Base-by-base conservation (phyloP, 345 rosid species). In the Bruguiera parviflora region DNA sequence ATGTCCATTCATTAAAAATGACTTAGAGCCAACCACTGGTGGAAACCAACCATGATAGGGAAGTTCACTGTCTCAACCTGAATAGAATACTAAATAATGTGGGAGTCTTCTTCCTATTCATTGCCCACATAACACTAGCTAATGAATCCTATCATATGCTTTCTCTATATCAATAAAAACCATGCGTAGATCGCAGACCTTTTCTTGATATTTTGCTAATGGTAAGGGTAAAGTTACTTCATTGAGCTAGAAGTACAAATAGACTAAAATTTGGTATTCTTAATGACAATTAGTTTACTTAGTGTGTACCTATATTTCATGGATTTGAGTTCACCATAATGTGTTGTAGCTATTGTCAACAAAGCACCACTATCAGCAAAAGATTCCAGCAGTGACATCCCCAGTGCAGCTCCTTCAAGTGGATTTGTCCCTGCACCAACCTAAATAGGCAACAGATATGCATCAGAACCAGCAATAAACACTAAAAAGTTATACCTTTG, bases 351-450 rank as follows among this genome's bases (percentile, higher is more conserved):
- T 78, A 94, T 81, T 49, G 98, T 94, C 77, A 94, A 82, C 35
- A 88, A 73, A 71, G 95, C 87, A 61, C 91, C 92, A 39, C 75
- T 80, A 69, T 74, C 80, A 55, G 91, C 97, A 81, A 91, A 94
- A 25, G 92, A 86, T 83, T 94, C 96, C 52, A 94, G 89, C 61
- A 94, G 68, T 52, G 98, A 83, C 92, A 94, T 91, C 68, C 96
- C 97, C 63, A 94, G 79, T 53, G 97, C 97, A 69, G 98, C 96
- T 69, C 98, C 97, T 86, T 94, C 97, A 65, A 94, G 91, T 35
- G 98, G 98, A 84, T 94, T 94, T 66, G 98, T 94, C 70, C 98
- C 97, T 24, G 92, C 96, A 75, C 97, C 96, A 80, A 94, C 92
- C 97, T 93, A 76, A 25, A 57, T 71, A 59, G 63, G 61, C 56